phyloP scores from a whole-genome alignment of 2,329 filamentous ascomycete species.

The Aschersonia sp. region DNA sequence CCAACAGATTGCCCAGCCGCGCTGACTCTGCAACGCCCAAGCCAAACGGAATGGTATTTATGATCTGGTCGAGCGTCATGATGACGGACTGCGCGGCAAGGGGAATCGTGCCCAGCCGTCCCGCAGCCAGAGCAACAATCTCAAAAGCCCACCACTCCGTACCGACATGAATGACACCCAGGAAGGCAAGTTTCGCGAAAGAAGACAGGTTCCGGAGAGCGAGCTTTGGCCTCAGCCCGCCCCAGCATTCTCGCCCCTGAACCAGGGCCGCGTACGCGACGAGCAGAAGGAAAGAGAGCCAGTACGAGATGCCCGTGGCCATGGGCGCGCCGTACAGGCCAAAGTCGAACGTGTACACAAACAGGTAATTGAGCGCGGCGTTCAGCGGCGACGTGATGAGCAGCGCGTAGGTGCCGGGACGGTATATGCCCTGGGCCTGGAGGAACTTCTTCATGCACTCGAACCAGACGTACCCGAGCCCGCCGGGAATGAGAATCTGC shows the following conservation, averaged over 20 bases:
- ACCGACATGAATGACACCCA: conserved; percentile 71
- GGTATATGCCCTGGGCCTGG: conserved; percentile 81
- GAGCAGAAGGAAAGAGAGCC: conserved; percentile 65
- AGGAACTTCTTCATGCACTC: conserved; percentile 77
- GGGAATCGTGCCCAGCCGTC: conserved; percentile 62
- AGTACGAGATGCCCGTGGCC: conserved; percentile 75
- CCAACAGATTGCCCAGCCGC: conserved; percentile 67
- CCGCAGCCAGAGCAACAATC: conserved; percentile 72
- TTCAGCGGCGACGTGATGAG: conserved; percentile 73
- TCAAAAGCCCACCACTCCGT: conserved; percentile 95
- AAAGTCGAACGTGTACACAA: conserved; percentile 56
- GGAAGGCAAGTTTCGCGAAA: conserved; percentile 58
- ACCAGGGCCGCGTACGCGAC: conserved; percentile 60
- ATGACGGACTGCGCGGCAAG: conserved; percentile 77
- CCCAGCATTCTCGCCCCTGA: conserved; percentile 64
- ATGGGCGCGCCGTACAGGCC: conserved; percentile 68
- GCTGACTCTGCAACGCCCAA: conserved; percentile 69
- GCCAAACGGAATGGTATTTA: conserved; percentile 77
- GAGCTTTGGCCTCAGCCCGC: conserved; percentile 49
- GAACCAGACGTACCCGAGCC: conserved; percentile 77
- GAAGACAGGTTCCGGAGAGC: conserved; percentile 47
- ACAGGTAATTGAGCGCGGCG: conserved; percentile 63
- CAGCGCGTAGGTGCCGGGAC: conserved; percentile 68
- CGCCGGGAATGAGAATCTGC: conserved; percentile 60
- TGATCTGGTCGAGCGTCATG: conserved; percentile 77